phyloP scores from a whole-genome alignment of 257 asterid species.

The Salvia rosmarinus region DNA sequence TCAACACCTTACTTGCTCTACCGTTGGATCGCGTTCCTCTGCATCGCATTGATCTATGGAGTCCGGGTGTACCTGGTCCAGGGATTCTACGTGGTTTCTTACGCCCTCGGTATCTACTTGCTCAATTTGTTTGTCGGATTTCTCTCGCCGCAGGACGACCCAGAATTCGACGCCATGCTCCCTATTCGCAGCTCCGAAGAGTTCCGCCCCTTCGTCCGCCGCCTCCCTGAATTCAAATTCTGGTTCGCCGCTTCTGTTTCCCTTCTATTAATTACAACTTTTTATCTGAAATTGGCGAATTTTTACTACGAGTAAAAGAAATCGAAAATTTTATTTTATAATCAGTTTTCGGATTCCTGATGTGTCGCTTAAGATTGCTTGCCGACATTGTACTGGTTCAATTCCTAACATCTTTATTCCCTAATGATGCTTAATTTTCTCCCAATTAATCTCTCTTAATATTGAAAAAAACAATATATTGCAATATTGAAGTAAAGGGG shows the following conservation, averaged over 20 bases:
- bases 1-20: constrained; percentile 49
- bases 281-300: background rate
- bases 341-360: background rate
- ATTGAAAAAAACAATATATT: background rate
- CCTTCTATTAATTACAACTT: constrained; percentile 27
- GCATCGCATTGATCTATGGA: constrained; percentile 52
- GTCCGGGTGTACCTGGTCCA: constrained; percentile 51
- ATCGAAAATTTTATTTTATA: background rate
- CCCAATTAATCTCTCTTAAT: background rate
- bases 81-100: constrained; percentile 69
- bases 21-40: constrained; percentile 65
- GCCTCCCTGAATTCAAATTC: constrained; percentile 63
- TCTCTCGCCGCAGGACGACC: constrained; percentile 67
- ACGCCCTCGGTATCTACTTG: constrained; percentile 59
- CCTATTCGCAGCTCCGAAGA: constrained; percentile 59
- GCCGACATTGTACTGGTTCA: background rate
- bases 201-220: constrained; percentile 69
- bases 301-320: background rate
- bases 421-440: background rate
- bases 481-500: background rate
- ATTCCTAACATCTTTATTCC: too few species aligned
- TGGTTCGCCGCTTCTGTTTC: constrained; percentile 42
- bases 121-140: constrained; percentile 57
- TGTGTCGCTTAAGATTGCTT: background rate
- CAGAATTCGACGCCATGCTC: constrained; percentile 45